A percentile compares a stretch with the other conserved stretches of the same genome.
These are phyloP conservation scores for Colletotrichum sp. DNA, from an alignment of 2,329 filamentous ascomycete genomes.

Conservation along the genomic window DNA sequence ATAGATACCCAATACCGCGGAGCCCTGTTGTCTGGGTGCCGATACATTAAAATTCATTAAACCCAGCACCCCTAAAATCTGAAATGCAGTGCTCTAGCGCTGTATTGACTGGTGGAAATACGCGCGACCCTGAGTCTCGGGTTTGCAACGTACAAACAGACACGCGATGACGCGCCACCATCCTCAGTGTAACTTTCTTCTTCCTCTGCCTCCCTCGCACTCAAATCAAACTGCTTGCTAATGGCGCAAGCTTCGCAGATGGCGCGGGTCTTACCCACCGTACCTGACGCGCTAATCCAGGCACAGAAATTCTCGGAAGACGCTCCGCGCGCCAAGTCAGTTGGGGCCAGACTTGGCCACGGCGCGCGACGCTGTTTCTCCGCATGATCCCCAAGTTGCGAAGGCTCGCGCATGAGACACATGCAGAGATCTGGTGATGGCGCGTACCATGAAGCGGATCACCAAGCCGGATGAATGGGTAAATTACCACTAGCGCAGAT, in stretches of 20 bases:
- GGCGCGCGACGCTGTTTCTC: neutral
- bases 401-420: too few species aligned
- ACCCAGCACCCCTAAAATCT: neutral
- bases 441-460: neutral
- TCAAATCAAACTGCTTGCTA: neutral
- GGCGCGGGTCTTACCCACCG: neutral
- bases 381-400: neutral
- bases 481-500: neutral
- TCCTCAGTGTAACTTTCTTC: neutral
- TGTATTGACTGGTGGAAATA: constrained; percentile 5
- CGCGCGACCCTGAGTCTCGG: neutral
- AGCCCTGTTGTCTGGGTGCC: neutral
- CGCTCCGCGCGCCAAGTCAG: constrained; percentile 6
- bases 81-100: neutral
- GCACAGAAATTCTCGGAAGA: constrained; percentile 15
- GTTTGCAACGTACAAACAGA: neutral
- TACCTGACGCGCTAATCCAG: constrained; percentile 3
- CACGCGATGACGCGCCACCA: neutral
- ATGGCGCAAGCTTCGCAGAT: neutral
- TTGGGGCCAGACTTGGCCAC: neutral
- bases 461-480: constrained; percentile 6
- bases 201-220: neutral
- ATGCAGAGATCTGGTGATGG: neutral
- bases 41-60: neutral
- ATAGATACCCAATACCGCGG: neutral